phyloP scores from a whole-genome alignment of 1,284 basidiomycete genomes.

The Ganoderma meredithae region DNA sequence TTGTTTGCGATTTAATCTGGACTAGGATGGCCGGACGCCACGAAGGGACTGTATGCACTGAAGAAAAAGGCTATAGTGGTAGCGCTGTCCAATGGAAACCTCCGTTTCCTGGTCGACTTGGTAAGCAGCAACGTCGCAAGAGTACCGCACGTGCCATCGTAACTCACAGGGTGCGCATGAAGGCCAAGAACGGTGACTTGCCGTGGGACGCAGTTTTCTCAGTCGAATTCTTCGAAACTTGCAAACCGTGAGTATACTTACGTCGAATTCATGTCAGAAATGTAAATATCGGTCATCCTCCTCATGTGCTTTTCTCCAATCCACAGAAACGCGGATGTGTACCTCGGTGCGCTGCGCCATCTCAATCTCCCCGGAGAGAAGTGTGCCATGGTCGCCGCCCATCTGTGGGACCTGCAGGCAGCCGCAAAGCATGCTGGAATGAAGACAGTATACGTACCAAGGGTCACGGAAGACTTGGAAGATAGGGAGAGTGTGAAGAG shows the following conservation, averaged over 20 bases:
- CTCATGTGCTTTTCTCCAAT: neutral
- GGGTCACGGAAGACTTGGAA: constrained; percentile 51
- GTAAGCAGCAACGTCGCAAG: constrained; percentile 40
- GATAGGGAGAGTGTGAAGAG: constrained; percentile 36
- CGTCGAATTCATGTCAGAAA: neutral
- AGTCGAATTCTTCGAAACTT: constrained; percentile 62
- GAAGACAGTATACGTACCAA: constrained; percentile 62
- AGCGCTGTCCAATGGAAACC: constrained; percentile 69
- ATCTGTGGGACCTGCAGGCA: constrained; percentile 61
- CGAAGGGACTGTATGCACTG: constrained; percentile 55
- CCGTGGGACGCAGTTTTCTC: constrained; percentile 72
- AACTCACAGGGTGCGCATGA: constrained; percentile 47
- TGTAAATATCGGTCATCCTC: neutral
- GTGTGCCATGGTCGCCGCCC: constrained; percentile 71
- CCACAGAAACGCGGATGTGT: constrained; percentile 59
- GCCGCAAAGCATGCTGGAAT: constrained; percentile 58
- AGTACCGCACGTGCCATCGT: neutral
- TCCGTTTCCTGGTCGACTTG: constrained; percentile 67
- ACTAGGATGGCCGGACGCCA: constrained; percentile 64
- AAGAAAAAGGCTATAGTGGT: constrained; percentile 59
- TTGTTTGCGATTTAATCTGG: neutral
- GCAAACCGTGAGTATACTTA: constrained; percentile 60
- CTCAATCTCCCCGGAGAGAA: constrained; percentile 57
- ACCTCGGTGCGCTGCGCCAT: constrained; percentile 57
- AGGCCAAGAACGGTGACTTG: constrained; percentile 55